A percentile compares a stretch with the other conserved stretches of the same genome.
Conservation (phyloP, 2,329 filamentous ascomycete genomes). For the Fusarium sp. region DNA sequence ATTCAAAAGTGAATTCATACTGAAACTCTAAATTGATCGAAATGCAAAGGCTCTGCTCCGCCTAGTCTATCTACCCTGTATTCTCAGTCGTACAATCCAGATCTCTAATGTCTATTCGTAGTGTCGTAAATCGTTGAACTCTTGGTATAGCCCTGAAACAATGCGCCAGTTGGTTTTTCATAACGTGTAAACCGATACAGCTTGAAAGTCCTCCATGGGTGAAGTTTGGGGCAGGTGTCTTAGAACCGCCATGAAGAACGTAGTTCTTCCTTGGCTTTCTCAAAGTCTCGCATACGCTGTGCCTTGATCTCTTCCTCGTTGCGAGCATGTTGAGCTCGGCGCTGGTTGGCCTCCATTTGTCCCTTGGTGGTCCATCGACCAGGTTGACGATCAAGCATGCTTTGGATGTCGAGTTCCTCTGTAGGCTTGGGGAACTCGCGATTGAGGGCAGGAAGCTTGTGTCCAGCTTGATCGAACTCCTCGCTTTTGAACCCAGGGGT, state of each 20-base stretch:
- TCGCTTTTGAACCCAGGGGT: constrained; percentile 33
- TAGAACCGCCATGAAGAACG: constrained; percentile 43
- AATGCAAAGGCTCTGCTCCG: constrained; percentile 17
- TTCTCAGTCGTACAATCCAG: not conserved
- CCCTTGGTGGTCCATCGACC: constrained; percentile 53
- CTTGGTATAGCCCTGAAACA: constrained; percentile 33
- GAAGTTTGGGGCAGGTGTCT: not conserved
- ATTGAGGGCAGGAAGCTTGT: constrained; percentile 47
- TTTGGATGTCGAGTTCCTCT: constrained; percentile 51
- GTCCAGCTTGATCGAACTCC: constrained; percentile 13
- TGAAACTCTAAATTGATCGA: constrained; percentile 21
- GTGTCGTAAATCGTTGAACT: constrained; percentile 37
- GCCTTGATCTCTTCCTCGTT: constrained; percentile 45
- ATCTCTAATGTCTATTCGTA: constrained; percentile 28
- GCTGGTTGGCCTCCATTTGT: constrained; percentile 46
- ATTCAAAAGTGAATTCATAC: not conserved
- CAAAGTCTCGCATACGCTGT: constrained; percentile 52
- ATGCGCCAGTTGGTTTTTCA: constrained; percentile 25
- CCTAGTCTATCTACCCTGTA: not conserved
- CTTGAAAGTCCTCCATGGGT: not conserved
- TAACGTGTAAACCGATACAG: not conserved
- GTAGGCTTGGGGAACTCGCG: constrained; percentile 54
- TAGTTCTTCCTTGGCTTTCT: constrained; percentile 58
- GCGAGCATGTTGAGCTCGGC: constrained; percentile 35
- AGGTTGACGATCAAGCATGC: constrained; percentile 55